These are phyloP conservation scores for Populus nigra DNA, from an alignment of 345 rosid genomes.

Conservation along the genomic window DNA sequence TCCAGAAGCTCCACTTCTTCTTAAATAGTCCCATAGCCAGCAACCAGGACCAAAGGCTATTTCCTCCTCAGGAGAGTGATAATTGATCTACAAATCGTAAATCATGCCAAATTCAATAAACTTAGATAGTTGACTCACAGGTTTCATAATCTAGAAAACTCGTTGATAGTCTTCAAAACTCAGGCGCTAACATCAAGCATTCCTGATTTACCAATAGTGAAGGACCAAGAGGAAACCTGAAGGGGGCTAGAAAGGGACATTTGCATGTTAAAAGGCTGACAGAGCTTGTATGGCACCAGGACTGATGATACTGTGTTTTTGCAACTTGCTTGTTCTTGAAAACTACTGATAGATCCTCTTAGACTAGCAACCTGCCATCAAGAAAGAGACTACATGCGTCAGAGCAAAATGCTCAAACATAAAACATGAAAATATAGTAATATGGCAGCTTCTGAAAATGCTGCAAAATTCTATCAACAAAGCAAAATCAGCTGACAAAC, in stretches of 20 bases:
- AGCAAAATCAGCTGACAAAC: not conserved
- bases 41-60: slow-evolving; percentile 94
- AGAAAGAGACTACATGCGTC: not conserved
- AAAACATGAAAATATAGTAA: not conserved
- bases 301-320: slow-evolving; percentile 64
- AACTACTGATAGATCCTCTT: slow-evolving; percentile 83
- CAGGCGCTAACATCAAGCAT: not conserved
- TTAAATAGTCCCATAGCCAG: slow-evolving; percentile 98
- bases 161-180: not conserved
- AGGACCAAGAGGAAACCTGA: slow-evolving; percentile 43
- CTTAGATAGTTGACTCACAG: not conserved
- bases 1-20: slow-evolving; percentile 98
- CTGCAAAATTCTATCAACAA: not conserved
- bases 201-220: not conserved
- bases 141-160: not conserved
- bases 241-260: slow-evolving; percentile 70
- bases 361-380: slow-evolving; percentile 82
- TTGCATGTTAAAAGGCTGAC: slow-evolving; percentile 64
- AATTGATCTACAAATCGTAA: slow-evolving; percentile 47
- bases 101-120: slow-evolving; percentile 10
- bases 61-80: slow-evolving; percentile 93
- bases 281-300: slow-evolving; percentile 59
- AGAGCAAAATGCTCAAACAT: not conserved
- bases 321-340: slow-evolving; percentile 87
- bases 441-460: not conserved